These are phyloP conservation scores for Iberis pinnata DNA, from an alignment of 345 rosid genomes.

Conservation along the genomic window DNA sequence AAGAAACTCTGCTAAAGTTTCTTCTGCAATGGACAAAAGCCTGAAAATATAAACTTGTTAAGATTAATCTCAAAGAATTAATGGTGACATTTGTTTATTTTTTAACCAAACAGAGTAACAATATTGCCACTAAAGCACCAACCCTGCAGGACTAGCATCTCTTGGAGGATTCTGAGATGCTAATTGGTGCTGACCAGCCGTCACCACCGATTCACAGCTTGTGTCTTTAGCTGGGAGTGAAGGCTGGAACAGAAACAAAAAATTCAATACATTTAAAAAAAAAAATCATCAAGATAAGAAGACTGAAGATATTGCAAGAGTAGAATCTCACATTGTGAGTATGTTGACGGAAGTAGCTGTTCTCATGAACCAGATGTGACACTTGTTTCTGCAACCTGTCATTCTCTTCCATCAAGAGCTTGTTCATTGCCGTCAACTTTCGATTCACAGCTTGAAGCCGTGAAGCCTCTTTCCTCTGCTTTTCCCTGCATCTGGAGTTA, in stretches of 20 bases:
- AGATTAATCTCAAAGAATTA: background rate
- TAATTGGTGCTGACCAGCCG: constrained; percentile 94
- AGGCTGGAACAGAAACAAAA: constrained; percentile 43
- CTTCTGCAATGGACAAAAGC: constrained; percentile 99
- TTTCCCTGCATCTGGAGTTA: constrained; percentile 80
- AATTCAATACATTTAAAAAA: background rate
- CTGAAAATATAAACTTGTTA: constrained; percentile 33
- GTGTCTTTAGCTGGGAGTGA: constrained; percentile 92
- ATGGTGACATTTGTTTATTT: constrained; percentile 18
- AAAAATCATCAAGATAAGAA: background rate
- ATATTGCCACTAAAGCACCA: constrained; percentile 35
- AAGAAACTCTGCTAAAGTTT: constrained; percentile 99
- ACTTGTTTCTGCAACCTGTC: constrained; percentile 99
- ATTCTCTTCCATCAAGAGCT: constrained; percentile 98
- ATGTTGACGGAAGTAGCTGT: constrained; percentile 95
- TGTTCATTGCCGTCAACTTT: constrained; percentile 95
- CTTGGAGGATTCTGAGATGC: constrained; percentile 95
- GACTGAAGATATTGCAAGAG: background rate
- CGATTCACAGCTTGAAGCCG: constrained; percentile 97
- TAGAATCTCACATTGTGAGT: constrained; percentile 59
- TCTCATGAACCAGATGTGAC: constrained; percentile 92
- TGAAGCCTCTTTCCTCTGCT: constrained; percentile 97
- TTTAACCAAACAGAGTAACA: constrained; percentile 39
- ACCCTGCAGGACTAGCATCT: constrained; percentile 99
- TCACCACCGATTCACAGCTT: constrained; percentile 98